A percentile compares a stretch with the other conserved stretches of the same genome.
Evolutionary conservation across 2,329 filamentous ascomycete genomes (phyloP).

Genomic region (Pyricularia grisea): DNA sequence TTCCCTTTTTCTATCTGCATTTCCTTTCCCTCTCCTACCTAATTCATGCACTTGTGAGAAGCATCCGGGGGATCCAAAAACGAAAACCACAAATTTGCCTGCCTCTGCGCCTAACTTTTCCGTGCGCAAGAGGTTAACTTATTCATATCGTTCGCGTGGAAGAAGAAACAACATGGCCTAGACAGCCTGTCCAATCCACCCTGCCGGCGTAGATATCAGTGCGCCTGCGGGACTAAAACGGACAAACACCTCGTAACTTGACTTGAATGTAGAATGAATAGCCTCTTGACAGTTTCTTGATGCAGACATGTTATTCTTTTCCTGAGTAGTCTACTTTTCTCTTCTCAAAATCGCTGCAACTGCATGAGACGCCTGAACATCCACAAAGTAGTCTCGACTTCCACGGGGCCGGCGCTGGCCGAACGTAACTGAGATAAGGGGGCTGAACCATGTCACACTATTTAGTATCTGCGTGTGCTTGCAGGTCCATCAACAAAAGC

Average conservation of each 20-base stretch:
- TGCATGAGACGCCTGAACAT: not conserved
- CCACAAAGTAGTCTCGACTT: not conserved
- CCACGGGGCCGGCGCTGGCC: no score
- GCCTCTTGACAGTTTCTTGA: not conserved
- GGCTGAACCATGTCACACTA: not conserved
- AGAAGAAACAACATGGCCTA: constrained; percentile 53
- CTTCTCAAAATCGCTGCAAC: not conserved
- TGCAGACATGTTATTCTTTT: not conserved
- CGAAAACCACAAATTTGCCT: constrained; percentile 50
- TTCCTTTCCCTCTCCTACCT: constrained; percentile 8
- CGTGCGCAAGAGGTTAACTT: constrained; percentile 52
- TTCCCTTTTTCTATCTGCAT: not conserved
- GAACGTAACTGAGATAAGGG: not conserved
- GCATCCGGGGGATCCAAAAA: not conserved
- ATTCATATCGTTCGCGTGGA: constrained; percentile 49
- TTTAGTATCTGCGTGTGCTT: not conserved
- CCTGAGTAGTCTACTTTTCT: not conserved
- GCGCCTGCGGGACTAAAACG: constrained; percentile 55
- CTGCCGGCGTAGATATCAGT: constrained; percentile 46
- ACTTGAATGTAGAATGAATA: not conserved
- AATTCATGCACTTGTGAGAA: not conserved
- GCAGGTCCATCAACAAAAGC: not conserved
- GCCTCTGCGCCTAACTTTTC: constrained; percentile 44
- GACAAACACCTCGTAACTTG: constrained; percentile 39
- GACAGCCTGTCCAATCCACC: constrained; percentile 61